Conservation (phyloP, 805 yeast species). For the Lachancea quebecensis region DNA sequence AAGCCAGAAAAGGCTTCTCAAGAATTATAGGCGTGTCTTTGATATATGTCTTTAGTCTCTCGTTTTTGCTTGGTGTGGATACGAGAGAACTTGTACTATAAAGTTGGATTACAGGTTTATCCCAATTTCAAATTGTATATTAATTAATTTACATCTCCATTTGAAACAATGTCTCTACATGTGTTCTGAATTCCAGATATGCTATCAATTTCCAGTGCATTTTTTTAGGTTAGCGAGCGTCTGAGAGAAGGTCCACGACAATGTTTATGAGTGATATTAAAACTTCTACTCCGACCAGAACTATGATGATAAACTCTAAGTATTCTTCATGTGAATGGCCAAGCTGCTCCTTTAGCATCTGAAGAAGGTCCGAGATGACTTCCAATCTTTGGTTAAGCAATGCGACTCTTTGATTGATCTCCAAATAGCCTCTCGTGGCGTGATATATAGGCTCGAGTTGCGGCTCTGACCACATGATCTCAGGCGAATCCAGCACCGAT, state of each 20-base stretch:
- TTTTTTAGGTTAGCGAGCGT: conserved; percentile 6
- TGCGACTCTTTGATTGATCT: conserved; percentile 89
- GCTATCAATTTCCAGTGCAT: no score
- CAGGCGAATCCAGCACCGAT: conserved; percentile 91
- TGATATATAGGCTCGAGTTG: conserved; percentile 96
- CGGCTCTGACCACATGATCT: conserved; percentile 98
- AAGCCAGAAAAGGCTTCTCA: conserved; percentile 52
- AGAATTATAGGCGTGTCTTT: conserved; percentile 40
- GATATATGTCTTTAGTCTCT: neutral
- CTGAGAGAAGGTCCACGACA: conserved; percentile 47
- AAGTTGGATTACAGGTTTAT: conserved; percentile 7
- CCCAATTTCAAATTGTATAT: conserved; percentile 6
- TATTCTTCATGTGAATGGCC: conserved; percentile 94
- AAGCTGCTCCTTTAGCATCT: conserved; percentile 93
- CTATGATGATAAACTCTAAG: conserved; percentile 82
- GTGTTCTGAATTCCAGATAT: neutral
- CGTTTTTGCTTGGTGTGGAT: neutral
- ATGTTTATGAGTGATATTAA: conserved; percentile 81
- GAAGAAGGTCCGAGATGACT: conserved; percentile 85
- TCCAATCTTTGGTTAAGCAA: conserved; percentile 86
- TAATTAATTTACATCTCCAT: conserved; percentile 1
- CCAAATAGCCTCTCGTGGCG: conserved; percentile 92
- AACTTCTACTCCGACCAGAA: conserved; percentile 87
- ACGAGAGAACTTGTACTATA: conserved; percentile 5
- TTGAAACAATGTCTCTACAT: neutral